A percentile compares a stretch with the other conserved stretches of the same genome.
Evolutionary conservation across 352 stramenopile genomes (phyloP).

Genomic region (Sclerospora graminicola): DNA sequence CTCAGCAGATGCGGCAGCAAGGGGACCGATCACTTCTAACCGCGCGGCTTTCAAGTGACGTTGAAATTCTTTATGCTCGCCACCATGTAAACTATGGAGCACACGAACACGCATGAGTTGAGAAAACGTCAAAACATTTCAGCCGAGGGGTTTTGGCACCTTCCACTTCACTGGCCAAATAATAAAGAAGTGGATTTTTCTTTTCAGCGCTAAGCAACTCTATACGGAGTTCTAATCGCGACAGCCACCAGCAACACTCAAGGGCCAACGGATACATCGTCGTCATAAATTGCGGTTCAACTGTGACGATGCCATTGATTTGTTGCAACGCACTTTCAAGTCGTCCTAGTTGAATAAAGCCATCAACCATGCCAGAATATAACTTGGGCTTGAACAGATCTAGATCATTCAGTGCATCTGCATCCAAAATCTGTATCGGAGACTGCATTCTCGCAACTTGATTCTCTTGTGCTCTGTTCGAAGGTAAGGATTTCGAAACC

Average conservation of each 20-base stretch:
- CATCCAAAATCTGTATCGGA: conserved; percentile 19
- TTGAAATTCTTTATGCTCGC: conserved; percentile 41
- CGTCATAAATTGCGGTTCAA: conserved; percentile 68
- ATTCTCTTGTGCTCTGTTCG: conserved; percentile 9
- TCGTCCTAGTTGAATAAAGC: conserved; percentile 74
- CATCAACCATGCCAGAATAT: conserved; percentile 75
- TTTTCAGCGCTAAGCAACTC: conserved; percentile 69
- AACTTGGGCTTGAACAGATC: conserved; percentile 55
- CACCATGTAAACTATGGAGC: conserved; percentile 58
- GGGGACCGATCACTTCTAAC: conserved; percentile 55
- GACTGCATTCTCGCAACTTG: conserved; percentile 15
- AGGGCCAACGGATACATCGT: conserved; percentile 74
- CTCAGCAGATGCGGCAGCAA: conserved; percentile 57
- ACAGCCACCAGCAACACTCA: conserved; percentile 80
- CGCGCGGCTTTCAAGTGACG: conserved; percentile 54
- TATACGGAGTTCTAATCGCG: conserved; percentile 64
- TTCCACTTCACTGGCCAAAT: conserved; percentile 14
- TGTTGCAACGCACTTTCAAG: conserved; percentile 79
- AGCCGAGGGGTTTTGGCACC: conserved; percentile 22
- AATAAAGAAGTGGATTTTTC: conserved; percentile 46
- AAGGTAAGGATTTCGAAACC: conserved; percentile 19
- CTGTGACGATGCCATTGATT: conserved; percentile 77
- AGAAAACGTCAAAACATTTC: conserved; percentile 62
- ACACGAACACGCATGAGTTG: conserved; percentile 77
- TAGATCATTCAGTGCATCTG: conserved; percentile 29